phyloP scores from a whole-genome alignment of 2,329 filamentous ascomycete species.

The Cladophialophora bantiana region DNA sequence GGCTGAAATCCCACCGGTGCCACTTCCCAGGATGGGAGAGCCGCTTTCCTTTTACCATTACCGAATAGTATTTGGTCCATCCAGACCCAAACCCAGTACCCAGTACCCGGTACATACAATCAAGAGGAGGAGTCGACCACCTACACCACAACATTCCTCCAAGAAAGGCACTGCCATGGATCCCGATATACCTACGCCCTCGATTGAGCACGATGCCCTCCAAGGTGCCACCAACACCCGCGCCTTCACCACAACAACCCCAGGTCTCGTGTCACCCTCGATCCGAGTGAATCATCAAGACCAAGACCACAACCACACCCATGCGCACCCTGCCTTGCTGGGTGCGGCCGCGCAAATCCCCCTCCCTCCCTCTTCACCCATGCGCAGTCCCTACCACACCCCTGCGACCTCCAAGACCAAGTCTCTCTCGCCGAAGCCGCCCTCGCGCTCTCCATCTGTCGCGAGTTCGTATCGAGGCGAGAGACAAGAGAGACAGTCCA shows the following conservation, averaged over 20 bases:
- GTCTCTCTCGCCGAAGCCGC: slow-evolving; percentile 28
- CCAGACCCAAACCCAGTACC: not conserved
- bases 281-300: slow-evolving; percentile 24
- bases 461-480: slow-evolving; percentile 37
- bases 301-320: slow-evolving; percentile 8
- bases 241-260: slow-evolving; percentile 8
- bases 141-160: not conserved
- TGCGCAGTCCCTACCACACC: slow-evolving; percentile 33
- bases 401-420: slow-evolving; percentile 27
- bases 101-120: not conserved
- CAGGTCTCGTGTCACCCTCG: slow-evolving; percentile 28
- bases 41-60: not conserved
- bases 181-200: slow-evolving; percentile 36
- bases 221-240: slow-evolving; percentile 4
- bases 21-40: slow-evolving; percentile 1
- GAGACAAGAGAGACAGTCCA: slow-evolving; percentile 27
- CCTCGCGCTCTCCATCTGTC: slow-evolving; percentile 38
- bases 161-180: slow-evolving; percentile 27
- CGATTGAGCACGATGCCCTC: slow-evolving; percentile 32
- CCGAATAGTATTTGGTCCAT: not conserved
- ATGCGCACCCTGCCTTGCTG: slow-evolving; percentile 13
- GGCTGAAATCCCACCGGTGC: not conserved
- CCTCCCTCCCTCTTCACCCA: slow-evolving; percentile 32
- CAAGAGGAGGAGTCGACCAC: not conserved
- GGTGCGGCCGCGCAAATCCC: slow-evolving; percentile 28